phyloP scores from a whole-genome alignment of 31 red algal species.

The Bonnemaisonia californica region DNA sequence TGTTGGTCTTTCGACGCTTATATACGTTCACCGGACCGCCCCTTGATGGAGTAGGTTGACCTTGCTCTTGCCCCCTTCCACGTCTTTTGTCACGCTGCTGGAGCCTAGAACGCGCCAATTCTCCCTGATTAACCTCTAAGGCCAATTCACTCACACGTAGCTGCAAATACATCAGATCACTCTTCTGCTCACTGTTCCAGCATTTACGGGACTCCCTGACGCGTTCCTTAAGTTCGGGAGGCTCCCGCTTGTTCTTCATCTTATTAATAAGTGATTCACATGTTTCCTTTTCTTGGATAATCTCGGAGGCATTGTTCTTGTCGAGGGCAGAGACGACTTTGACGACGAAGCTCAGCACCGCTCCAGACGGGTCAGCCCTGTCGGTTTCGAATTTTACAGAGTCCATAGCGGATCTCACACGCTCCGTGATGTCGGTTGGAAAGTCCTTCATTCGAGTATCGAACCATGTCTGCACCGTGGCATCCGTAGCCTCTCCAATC shows the following conservation, averaged over 20 bases:
- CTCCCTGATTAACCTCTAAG: conserved; percentile 21
- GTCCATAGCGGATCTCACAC: neutral
- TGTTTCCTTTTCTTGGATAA: conserved; percentile 2
- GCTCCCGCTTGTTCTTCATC: conserved; percentile 9
- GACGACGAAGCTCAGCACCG: conserved; percentile 13
- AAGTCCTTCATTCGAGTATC: neutral
- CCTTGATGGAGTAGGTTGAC: no score
- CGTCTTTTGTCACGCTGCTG: neutral
- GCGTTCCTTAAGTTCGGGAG: conserved; percentile 10
- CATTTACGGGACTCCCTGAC: neutral
- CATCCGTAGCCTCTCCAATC: conserved; percentile 39
- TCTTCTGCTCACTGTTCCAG: neutral
- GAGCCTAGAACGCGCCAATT: conserved; percentile 5
- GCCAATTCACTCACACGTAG: conserved; percentile 10
- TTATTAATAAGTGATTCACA: conserved; percentile 3
- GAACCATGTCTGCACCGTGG: conserved; percentile 28
- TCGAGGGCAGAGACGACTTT: neutral
- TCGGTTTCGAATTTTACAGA: neutral
- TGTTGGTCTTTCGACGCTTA: neutral
- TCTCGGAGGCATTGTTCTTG: conserved; percentile 36
- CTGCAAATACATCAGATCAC: conserved; percentile 14
- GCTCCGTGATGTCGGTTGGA: conserved; percentile 26
- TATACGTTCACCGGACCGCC: neutral
- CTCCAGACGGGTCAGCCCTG: conserved; percentile 18
- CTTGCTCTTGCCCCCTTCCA: neutral